Conservation (phyloP, 305 asterid species). For the Solanum hybrid region DNA sequence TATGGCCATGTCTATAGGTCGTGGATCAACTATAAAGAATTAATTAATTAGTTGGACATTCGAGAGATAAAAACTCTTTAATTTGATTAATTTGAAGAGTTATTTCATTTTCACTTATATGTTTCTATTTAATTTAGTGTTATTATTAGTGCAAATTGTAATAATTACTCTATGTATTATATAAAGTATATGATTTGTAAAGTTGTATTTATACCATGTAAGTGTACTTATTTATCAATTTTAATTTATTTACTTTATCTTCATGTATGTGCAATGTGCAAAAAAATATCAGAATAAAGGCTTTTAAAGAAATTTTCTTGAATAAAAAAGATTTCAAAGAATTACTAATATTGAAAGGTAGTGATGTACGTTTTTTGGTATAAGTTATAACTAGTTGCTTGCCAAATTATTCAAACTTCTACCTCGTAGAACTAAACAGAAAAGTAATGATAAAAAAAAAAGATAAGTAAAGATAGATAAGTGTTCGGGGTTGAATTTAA, state of each 20-base stretch:
- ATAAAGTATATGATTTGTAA: too few relatives aligned
- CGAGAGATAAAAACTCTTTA: not conserved
- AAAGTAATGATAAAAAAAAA: not conserved
- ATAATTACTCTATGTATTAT: not conserved
- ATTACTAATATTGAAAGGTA: not conserved
- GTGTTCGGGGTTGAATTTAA: not conserved
- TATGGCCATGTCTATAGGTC: not conserved
- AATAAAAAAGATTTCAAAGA: not conserved
- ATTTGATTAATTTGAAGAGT: not conserved
- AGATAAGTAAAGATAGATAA: too few relatives aligned
- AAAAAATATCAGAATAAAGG: too few relatives aligned
- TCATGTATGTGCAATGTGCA: not conserved
- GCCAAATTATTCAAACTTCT: not conserved
- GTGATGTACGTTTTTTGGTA: not conserved
- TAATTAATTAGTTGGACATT: not conserved
- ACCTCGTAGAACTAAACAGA: too few relatives aligned
- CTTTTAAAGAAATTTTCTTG: too few relatives aligned
- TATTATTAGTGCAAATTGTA: not conserved
- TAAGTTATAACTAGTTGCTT: not conserved
- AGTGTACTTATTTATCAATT: not conserved
- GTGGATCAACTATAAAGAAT: not conserved
- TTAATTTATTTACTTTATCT: not conserved
- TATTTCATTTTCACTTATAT: not conserved
- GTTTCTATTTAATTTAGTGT: not conserved
- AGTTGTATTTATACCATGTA: not conserved